These are phyloP conservation scores for Chrysoporthe austroafricana DNA, from an alignment of 2,329 filamentous ascomycete genomes.

Conservation along the genomic window DNA sequence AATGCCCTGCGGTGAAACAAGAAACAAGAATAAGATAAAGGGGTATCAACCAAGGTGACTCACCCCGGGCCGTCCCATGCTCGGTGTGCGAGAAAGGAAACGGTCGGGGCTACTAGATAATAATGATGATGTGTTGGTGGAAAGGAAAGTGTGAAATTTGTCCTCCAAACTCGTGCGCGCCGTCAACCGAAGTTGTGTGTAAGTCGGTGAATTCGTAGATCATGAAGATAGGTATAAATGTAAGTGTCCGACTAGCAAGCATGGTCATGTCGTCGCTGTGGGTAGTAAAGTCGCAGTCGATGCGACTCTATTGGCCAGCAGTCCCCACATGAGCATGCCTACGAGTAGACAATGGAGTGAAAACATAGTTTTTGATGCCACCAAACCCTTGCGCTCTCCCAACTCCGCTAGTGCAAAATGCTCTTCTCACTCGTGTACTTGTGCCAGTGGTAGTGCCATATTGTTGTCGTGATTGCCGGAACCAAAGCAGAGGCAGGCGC, in stretches of 20 bases:
- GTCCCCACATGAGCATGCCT: not conserved
- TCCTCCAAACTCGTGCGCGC: constrained; percentile 21
- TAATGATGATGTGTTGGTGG: constrained; percentile 8
- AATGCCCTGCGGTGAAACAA: constrained; percentile 17
- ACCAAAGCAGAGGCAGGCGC: constrained; percentile 22
- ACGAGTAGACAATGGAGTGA: not conserved
- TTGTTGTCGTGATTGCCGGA: constrained; percentile 19
- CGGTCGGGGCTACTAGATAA: constrained; percentile 11
- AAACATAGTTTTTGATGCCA: constrained; percentile 16
- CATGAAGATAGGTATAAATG: constrained; percentile 3
- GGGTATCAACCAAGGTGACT: constrained; percentile 21
- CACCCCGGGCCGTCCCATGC: constrained; percentile 26
- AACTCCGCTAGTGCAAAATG: constrained; percentile 27
- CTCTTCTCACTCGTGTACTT: not conserved
- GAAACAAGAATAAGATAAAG: not conserved
- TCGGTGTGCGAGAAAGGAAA: constrained; percentile 17
- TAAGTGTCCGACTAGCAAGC: not conserved
- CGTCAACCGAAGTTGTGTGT: constrained; percentile 11
- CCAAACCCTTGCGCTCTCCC: constrained; percentile 26
- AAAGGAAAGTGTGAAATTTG: constrained; percentile 17
- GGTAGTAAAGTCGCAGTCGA: not conserved
- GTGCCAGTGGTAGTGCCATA: constrained; percentile 9
- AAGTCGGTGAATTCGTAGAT: constrained; percentile 16
- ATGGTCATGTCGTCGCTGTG: constrained; percentile 6
- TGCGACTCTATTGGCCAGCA: not conserved